Evolutionary conservation across 2,329 filamentous ascomycete species (phyloP), one percentile per base, ranked within the genome.

Genomic region (Exophiala oligosperma): DNA sequence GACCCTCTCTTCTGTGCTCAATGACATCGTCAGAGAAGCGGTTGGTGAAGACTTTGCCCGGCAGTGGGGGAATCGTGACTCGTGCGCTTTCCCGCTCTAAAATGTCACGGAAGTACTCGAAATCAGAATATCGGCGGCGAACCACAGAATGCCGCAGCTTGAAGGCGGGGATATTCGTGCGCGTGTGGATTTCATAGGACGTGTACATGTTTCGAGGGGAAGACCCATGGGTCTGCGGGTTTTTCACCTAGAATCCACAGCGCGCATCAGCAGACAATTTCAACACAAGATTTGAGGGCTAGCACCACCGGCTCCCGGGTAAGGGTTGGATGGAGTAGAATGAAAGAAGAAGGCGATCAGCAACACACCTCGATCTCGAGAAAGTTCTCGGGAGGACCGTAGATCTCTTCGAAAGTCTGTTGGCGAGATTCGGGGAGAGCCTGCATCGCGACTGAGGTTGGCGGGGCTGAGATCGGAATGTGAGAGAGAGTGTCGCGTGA

Each of bases 341-440:
- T 17, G 17, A 17, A 17, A 32, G 52, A 49, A 32, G 29, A 61
- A 62, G 48, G 26, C 21, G 40, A 44, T 49, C 32, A 37, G 21
- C 29, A 32, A 54, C 58, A 23, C 35, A 54, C 6, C 82, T 99
- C 94, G 64, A 99, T 96, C 81, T 99, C 94, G 54, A 99, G 84
- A 73, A 97, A 97, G 81, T 99, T 99, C 82, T 99, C 94, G 4
- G 94, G 94, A 49, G 93, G 91, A 12, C 92, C 94, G 76, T 99
- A 99, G 74, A 97, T 96, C 82, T 99, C 94, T 78, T 99, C 94
- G 73, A 97, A 97, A 72, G 89, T 94, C 81, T 99, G 94, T 77
- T 90, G 86, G 70, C 92, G 90, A 67, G 89, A 78, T 65, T 86
- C 83, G 48, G 84, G 84, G 68, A 87, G 79, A 58, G 83, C 81